A percentile compares a stretch with the other conserved stretches of the same genome.
phyloP scores from a whole-genome alignment of 768 basidiomycete genomes.

The Imleria badia region DNA sequence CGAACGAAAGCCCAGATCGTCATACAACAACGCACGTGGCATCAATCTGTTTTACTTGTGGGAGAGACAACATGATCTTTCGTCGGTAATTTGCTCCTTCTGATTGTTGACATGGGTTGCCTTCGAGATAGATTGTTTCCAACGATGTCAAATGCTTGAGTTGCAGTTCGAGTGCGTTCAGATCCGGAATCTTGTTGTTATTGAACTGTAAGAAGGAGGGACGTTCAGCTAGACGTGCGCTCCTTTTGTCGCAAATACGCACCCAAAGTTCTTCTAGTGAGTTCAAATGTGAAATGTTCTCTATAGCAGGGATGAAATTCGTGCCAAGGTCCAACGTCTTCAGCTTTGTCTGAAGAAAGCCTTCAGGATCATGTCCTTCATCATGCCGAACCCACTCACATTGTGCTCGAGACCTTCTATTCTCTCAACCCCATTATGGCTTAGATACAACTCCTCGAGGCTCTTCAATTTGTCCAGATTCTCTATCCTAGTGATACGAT shows the following conservation, averaged over 20 bases:
- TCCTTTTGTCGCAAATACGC: conserved; percentile 17
- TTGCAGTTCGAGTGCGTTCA: conserved; percentile 66
- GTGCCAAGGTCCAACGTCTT: conserved; percentile 85
- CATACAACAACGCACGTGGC: conserved; percentile 74
- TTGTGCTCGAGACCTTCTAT: conserved; percentile 87
- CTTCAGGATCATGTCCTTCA: not conserved
- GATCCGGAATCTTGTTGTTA: conserved; percentile 77
- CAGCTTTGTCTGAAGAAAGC: conserved; percentile 51
- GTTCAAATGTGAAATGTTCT: conserved; percentile 76
- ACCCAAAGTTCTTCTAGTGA: conserved; percentile 96
- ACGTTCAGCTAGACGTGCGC: not conserved
- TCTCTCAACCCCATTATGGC: conserved; percentile 85
- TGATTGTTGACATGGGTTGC: conserved; percentile 83
- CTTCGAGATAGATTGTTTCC: conserved; percentile 91
- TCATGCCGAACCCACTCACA: conserved; percentile 42
- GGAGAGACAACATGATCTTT: conserved; percentile 85
- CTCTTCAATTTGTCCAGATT: conserved; percentile 67
- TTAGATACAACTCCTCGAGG: conserved; percentile 89
- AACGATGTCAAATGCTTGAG: conserved; percentile 60
- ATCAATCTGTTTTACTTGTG: conserved; percentile 91
- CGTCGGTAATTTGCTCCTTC: conserved; percentile 81
- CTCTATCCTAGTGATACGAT: conserved; percentile 87
- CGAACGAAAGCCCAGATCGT: not conserved
- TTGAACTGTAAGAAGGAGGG: conserved; percentile 59
- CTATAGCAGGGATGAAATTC: conserved; percentile 78